Conservation (phyloP, 2,329 filamentous ascomycete genomes). For the Monilinia laxa region DNA sequence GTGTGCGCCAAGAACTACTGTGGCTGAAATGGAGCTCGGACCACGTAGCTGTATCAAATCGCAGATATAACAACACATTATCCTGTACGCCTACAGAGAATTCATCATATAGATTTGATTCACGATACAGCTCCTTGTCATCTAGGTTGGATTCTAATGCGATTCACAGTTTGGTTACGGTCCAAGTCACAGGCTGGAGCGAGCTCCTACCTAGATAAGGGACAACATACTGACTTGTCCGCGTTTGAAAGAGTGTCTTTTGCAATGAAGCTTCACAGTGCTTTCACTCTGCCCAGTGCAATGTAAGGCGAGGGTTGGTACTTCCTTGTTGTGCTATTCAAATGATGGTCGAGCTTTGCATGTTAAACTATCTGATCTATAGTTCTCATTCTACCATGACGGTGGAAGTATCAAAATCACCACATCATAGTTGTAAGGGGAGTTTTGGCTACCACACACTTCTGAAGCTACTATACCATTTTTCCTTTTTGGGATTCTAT, state of each 20-base stretch:
- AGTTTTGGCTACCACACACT: too few relatives aligned
- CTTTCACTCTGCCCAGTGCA: neutral
- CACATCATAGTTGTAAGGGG: too few relatives aligned
- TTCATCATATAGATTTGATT: neutral
- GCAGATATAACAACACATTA: too few relatives aligned
- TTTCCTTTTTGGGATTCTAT: neutral
- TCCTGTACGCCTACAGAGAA: too few relatives aligned
- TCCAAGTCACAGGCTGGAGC: neutral
- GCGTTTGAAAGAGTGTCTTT: neutral
- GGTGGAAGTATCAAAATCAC: too few relatives aligned
- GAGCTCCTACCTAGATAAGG: too few relatives aligned
- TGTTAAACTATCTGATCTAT: too few relatives aligned
- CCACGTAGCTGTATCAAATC: fast-evolving
- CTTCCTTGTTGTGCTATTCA: neutral
- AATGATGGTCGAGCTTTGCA: neutral
- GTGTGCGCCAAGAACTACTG: neutral
- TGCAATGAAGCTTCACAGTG: neutral
- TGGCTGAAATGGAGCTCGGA: conserved; percentile 9
- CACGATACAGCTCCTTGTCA: neutral
- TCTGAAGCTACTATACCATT: too few relatives aligned
- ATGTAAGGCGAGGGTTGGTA: too few relatives aligned
- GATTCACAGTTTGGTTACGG: too few relatives aligned
- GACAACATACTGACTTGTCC: neutral
- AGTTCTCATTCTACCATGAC: too few relatives aligned
- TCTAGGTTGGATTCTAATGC: too few relatives aligned